Evolutionary conservation across 1,284 basidiomycete genomes (phyloP).

Genomic region (Ustilago hordei): DNA sequence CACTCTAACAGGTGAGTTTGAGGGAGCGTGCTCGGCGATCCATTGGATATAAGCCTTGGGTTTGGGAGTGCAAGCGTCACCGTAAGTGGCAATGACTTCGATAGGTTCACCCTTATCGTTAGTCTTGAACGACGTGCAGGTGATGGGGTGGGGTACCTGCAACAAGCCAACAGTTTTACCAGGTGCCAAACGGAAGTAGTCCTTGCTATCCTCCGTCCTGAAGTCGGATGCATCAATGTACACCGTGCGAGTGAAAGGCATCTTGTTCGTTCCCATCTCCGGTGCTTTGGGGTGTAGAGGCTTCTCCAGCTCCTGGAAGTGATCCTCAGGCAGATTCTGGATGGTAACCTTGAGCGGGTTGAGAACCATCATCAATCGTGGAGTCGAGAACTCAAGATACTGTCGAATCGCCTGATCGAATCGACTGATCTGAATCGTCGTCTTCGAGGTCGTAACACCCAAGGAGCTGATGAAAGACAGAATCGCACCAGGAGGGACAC

Average conservation of each 20-base stretch:
- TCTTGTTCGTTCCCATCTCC: slow-evolving; percentile 82
- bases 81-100: slow-evolving; percentile 81
- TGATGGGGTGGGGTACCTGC: slow-evolving; percentile 93
- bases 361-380: slow-evolving; percentile 92
- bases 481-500: slow-evolving; percentile 95
- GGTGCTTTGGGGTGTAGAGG: slow-evolving; percentile 94
- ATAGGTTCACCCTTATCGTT: slow-evolving; percentile 76
- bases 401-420: slow-evolving; percentile 91
- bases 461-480: slow-evolving; percentile 90
- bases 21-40: slow-evolving; percentile 86
- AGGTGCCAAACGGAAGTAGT: slow-evolving; percentile 97
- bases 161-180: slow-evolving; percentile 97
- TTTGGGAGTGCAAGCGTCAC: slow-evolving; percentile 75
- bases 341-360: slow-evolving; percentile 86
- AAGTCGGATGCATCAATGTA: slow-evolving; percentile 98
- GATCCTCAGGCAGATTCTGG: slow-evolving; percentile 90
- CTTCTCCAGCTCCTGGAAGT: slow-evolving; percentile 85
- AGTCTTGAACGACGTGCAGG: slow-evolving; percentile 87
- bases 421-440: slow-evolving; percentile 86
- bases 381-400: slow-evolving; percentile 88
- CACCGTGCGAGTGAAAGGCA: slow-evolving; percentile 88
- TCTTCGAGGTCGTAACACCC: slow-evolving; percentile 85
- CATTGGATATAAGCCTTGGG: slow-evolving; percentile 98
- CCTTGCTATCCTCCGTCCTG: slow-evolving; percentile 86
- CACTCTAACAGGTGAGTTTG: slow-evolving; percentile 83